A percentile compares a stretch with the other conserved stretches of the same genome.
Evolutionary conservation across 495 filamentous ascomycete species (phyloP).

Genomic region (Aspergillus wentii): DNA sequence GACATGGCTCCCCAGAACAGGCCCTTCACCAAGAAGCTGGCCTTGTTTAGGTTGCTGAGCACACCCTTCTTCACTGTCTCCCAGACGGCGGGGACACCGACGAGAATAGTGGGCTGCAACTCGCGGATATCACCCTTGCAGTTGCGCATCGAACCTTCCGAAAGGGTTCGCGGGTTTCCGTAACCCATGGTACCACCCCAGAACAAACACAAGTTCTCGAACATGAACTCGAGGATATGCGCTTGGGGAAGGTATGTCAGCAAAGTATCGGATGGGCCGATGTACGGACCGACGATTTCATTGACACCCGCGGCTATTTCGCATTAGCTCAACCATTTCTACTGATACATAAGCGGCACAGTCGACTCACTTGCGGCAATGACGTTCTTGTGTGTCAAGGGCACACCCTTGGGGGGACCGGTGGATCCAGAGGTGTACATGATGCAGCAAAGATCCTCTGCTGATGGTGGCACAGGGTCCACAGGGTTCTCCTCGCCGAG

Average conservation of each 20-base stretch:
- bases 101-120: constrained; percentile 84
- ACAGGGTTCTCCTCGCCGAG: constrained; percentile 77
- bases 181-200: constrained; percentile 99
- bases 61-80: constrained; percentile 98
- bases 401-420: constrained; percentile 91
- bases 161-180: constrained; percentile 88
- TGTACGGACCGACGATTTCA: constrained; percentile 75
- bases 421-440: constrained; percentile 99
- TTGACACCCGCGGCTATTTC: constrained; percentile 79
- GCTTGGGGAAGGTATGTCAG: constrained; percentile 91
- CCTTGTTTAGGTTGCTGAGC: constrained; percentile 74
- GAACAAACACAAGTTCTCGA: constrained; percentile 86
- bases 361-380: constrained; percentile 71
- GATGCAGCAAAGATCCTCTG: constrained; percentile 92
- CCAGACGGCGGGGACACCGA: constrained; percentile 96
- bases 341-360: neutral
- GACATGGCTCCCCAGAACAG: constrained; percentile 91
- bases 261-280: constrained; percentile 80
- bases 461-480: constrained; percentile 72
- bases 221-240: constrained; percentile 96
- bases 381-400: constrained; percentile 83
- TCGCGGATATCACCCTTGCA: constrained; percentile 95
- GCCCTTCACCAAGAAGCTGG: constrained; percentile 65
- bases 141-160: constrained; percentile 83
- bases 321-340: too few relatives aligned